phyloP scores from a whole-genome alignment of 140 eudicot species.

The Flaveria floridana region DNA sequence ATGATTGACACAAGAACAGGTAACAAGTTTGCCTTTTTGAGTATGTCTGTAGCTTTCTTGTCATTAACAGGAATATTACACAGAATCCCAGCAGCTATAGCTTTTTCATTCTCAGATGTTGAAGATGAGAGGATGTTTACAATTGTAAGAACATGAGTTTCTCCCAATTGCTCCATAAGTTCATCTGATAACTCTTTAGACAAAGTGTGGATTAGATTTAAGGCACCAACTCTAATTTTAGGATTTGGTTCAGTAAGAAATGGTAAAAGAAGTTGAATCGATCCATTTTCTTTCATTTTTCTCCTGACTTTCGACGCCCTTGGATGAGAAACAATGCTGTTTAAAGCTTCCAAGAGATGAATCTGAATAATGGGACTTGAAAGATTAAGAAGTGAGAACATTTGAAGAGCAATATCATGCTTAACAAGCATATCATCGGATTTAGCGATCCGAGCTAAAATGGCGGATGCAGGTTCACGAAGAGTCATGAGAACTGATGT shows the following conservation, averaged over 20 bases:
- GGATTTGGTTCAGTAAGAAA: conserved; percentile 49
- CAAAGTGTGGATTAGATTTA: conserved; percentile 55
- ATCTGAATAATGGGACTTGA: conserved; percentile 60
- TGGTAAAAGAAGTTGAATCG: conserved; percentile 60
- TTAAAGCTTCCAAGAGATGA: conserved; percentile 67
- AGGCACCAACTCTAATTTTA: conserved; percentile 48
- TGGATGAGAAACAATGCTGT: conserved; percentile 61
- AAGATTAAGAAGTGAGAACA: conserved; percentile 76
- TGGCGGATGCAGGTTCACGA: conserved; percentile 86
- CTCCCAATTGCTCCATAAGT: conserved; percentile 56
- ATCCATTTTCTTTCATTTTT: conserved; percentile 75
- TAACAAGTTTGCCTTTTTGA: conserved; percentile 59
- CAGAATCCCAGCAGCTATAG: conserved; percentile 65
- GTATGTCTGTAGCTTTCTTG: conserved; percentile 59
- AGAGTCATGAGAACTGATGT: conserved; percentile 93
- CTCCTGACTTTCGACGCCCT: conserved; percentile 62
- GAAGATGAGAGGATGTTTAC: conserved; percentile 52
- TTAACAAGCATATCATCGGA: conserved; percentile 58
- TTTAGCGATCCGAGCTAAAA: conserved; percentile 67
- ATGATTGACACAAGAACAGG: conserved; percentile 53
- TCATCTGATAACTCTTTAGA: conserved; percentile 56
- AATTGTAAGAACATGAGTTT: conserved; percentile 46
- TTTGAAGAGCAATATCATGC: conserved; percentile 64
- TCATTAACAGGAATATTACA: conserved; percentile 63
- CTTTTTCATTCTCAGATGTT: conserved; percentile 54